A percentile compares a stretch with the other conserved stretches of the same genome.
phyloP scores from a whole-genome alignment of 2,329 filamentous ascomycete species.

The Pyrenochaeta sp. region DNA sequence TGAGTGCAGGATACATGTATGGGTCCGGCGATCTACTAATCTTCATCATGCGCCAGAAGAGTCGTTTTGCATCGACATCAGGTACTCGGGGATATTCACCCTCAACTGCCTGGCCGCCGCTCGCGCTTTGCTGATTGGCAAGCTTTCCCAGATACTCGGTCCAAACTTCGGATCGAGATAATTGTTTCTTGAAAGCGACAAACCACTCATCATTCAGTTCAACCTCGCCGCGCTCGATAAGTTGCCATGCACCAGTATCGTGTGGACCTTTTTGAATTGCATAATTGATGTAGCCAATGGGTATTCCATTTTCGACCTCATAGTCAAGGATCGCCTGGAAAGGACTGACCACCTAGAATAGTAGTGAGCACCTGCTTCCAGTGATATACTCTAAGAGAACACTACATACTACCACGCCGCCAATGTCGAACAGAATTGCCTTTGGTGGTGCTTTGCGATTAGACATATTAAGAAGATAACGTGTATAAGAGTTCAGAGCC shows the following conservation, averaged over 20 bases:
- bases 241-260: constrained; percentile 80
- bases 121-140: constrained; percentile 20
- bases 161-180: constrained; percentile 74
- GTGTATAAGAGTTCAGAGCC: not conserved
- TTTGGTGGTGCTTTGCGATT: constrained; percentile 26
- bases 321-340: constrained; percentile 95
- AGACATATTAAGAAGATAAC: constrained; percentile 18
- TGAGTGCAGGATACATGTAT: constrained; percentile 85
- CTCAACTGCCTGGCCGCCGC: constrained; percentile 40
- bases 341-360: constrained; percentile 78
- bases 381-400: not conserved
- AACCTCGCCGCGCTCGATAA: constrained; percentile 84
- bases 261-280: constrained; percentile 82
- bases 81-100: constrained; percentile 67
- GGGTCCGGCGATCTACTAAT: constrained; percentile 74
- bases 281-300: constrained; percentile 89
- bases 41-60: constrained; percentile 96
- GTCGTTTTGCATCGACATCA: constrained; percentile 73
- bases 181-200: constrained; percentile 74
- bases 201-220: constrained; percentile 79
- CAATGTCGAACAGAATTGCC: constrained; percentile 84
- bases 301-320: constrained; percentile 77
- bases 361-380: constrained; percentile 3
- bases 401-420: constrained; percentile 92
- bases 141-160: constrained; percentile 59